These are phyloP conservation scores for Codiaeum variegatum DNA, from an alignment of 441 rosid genomes.

Conservation along the genomic window DNA sequence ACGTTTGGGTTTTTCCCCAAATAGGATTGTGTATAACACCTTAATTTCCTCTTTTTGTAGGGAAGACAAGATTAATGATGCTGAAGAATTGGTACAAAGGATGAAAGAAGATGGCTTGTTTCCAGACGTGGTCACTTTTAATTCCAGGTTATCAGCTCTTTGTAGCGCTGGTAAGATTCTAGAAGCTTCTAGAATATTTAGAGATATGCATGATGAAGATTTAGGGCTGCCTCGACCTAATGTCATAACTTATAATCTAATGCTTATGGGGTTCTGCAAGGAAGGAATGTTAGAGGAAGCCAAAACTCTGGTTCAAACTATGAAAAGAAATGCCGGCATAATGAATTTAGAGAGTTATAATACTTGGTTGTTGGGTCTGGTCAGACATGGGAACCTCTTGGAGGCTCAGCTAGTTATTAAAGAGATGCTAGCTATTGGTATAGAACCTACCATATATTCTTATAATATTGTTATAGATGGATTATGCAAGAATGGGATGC, in stretches of 20 bases:
- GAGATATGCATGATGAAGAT: slow-evolving; percentile 82
- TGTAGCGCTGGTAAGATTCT: slow-evolving; percentile 62
- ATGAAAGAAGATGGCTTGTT: slow-evolving; percentile 70
- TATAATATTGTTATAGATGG: slow-evolving; percentile 81
- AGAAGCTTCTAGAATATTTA: slow-evolving; percentile 86
- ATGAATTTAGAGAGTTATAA: slow-evolving; percentile 67
- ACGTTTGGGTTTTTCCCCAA: slow-evolving; percentile 48
- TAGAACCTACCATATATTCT: slow-evolving; percentile 57
- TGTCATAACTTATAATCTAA: slow-evolving; percentile 62
- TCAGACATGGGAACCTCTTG: slow-evolving; percentile 55
- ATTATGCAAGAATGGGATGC: slow-evolving; percentile 79
- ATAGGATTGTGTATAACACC: slow-evolving; percentile 73
- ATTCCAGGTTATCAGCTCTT: slow-evolving; percentile 84
- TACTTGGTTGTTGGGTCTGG: slow-evolving; percentile 76
- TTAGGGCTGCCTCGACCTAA: slow-evolving; percentile 84
- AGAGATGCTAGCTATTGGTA: slow-evolving; percentile 53
- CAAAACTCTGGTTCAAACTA: slow-evolving; percentile 52
- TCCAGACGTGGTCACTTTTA: slow-evolving; percentile 84
- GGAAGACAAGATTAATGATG: slow-evolving; percentile 69
- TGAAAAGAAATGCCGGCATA: slow-evolving; percentile 42
- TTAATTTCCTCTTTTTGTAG: slow-evolving; percentile 73
- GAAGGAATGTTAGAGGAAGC: slow-evolving; percentile 87
- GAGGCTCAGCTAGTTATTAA: slow-evolving; percentile 70
- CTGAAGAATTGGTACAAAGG: slow-evolving; percentile 70
- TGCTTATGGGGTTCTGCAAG: slow-evolving; percentile 82